phyloP scores from a whole-genome alignment of 441 rosid genomes.

The Geranium incanum region DNA sequence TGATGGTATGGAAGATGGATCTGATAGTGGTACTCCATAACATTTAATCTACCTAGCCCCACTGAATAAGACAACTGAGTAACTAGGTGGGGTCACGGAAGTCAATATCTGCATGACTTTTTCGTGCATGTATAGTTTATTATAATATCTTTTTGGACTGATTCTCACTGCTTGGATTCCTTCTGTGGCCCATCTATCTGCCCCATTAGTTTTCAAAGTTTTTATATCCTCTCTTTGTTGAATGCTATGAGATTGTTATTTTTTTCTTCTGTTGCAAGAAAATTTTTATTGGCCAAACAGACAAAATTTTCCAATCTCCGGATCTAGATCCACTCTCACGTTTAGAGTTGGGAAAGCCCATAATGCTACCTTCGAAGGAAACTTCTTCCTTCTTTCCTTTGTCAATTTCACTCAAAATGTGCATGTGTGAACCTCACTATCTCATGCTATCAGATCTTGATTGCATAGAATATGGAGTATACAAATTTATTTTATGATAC shows the following conservation, averaged over 20 bases:
- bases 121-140: background rate
- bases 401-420: background rate
- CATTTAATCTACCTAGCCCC: conserved; percentile 7
- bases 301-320: background rate
- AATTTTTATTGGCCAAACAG: background rate
- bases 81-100: conserved; percentile 24
- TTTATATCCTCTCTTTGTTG: background rate
- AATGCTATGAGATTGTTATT: background rate
- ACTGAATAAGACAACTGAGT: conserved; percentile 11
- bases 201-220: background rate
- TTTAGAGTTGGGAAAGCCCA: background rate
- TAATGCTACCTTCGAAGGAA: background rate
- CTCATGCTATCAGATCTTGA: background rate
- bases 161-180: conserved; percentile 14
- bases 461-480: background rate
- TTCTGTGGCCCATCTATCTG: background rate
- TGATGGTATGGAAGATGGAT: background rate
- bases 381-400: background rate
- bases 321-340: background rate
- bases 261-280: background rate
- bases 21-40: background rate
- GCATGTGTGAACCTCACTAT: background rate
- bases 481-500: background rate
- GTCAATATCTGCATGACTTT: conserved; percentile 18
- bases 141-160: conserved; percentile 2